Conservation (phyloP, 495 filamentous ascomycete genomes). For the Hypoxylon fragiforme region DNA sequence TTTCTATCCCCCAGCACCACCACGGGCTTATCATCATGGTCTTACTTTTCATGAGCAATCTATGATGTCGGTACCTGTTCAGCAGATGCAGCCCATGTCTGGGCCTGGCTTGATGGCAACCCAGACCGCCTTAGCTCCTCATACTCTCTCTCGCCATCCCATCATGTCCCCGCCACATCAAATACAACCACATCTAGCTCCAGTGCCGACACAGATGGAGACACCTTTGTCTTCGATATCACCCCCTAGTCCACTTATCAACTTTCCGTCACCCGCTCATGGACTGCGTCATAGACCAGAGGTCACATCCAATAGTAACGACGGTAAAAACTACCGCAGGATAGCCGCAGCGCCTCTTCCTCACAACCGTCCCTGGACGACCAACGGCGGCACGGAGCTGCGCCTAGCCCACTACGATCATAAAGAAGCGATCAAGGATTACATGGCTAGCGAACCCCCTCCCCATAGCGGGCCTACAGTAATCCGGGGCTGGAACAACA, state of each 20-base stretch:
- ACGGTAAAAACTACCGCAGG: constrained; percentile 47
- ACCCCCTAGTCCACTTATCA: constrained; percentile 21
- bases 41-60: constrained; percentile 41
- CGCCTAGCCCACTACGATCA: constrained; percentile 53
- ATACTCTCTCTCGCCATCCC: constrained; percentile 24
- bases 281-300: constrained; percentile 28
- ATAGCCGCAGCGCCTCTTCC: constrained; percentile 53
- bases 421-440: constrained; percentile 52
- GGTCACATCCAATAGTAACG: constrained; percentile 32
- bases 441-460: constrained; percentile 47
- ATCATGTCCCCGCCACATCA: constrained; percentile 30
- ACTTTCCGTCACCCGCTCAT: constrained; percentile 28
- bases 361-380: constrained; percentile 46
- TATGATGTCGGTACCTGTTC: constrained; percentile 16
- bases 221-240: constrained; percentile 33
- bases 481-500: constrained; percentile 56
- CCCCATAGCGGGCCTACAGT: constrained; percentile 49
- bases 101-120: constrained; percentile 16
- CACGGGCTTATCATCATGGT: constrained; percentile 46
- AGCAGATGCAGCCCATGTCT: constrained; percentile 10
- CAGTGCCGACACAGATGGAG: constrained; percentile 29
- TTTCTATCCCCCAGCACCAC: constrained; percentile 42
- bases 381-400: constrained; percentile 47
- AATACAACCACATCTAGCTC: constrained; percentile 22
- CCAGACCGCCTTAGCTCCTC: constrained; percentile 16